Percentiles rank a stretch among this genome's conserved stretches.
Conservation (phyloP, 495 filamentous ascomycete species). For the Penicillium steckii region DNA sequence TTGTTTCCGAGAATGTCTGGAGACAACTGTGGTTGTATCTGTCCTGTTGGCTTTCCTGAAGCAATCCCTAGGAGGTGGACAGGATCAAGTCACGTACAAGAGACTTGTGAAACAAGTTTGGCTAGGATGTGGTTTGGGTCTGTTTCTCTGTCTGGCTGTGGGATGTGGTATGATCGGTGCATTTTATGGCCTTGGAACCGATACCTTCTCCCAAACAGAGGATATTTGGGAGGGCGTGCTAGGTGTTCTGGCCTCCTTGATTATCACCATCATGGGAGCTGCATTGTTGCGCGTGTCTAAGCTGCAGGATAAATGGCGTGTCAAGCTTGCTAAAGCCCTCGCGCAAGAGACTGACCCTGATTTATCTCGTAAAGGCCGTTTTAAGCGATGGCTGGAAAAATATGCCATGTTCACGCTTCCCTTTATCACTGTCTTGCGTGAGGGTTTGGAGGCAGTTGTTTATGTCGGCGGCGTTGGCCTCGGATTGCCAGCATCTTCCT, state of each 20-base stretch:
- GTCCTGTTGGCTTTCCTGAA: constrained; percentile 80
- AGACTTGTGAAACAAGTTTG: constrained; percentile 75
- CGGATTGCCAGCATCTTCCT: constrained; percentile 66
- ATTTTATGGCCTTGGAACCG: constrained; percentile 69
- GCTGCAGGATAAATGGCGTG: constrained; percentile 80
- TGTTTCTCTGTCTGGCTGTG: constrained; percentile 65
- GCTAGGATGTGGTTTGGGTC: constrained; percentile 61
- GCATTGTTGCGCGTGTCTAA: constrained; percentile 80
- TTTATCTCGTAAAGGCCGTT: constrained; percentile 23
- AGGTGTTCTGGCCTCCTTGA: constrained; percentile 64
- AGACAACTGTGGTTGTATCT: constrained; percentile 79
- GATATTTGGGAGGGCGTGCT: constrained; percentile 80
- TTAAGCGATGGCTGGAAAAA: constrained; percentile 69
- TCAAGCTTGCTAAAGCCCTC: constrained; percentile 69
- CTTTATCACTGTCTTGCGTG: constrained; percentile 79
- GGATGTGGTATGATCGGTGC: constrained; percentile 73
- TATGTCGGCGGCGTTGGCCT: constrained; percentile 82
- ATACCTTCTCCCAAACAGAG: constrained; percentile 65
- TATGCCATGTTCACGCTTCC: constrained; percentile 82
- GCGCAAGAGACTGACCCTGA: constrained; percentile 48
- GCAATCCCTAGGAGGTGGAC: constrained; percentile 63
- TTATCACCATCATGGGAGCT: constrained; percentile 77
- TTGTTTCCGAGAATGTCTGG: constrained; percentile 79
- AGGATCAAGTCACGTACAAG: constrained; percentile 59
- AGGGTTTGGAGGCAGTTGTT: constrained; percentile 79